A percentile compares a stretch with the other conserved stretches of the same genome.
phyloP scores from a whole-genome alignment of 1,139 yeast genomes.

The Arxiozyma slooffiae region DNA sequence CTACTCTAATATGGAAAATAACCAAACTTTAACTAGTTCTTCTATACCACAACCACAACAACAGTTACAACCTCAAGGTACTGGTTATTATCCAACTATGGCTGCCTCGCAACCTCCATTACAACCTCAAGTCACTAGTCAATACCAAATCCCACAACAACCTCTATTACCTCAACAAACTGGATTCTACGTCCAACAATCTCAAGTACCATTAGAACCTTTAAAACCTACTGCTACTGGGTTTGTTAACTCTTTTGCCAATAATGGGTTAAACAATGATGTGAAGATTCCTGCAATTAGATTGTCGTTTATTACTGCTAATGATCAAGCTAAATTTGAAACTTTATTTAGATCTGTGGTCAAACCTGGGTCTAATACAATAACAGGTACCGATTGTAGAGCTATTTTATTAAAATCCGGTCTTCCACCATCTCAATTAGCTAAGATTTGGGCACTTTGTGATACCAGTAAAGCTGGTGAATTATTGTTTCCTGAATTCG shows the following conservation, averaged over 20 bases:
- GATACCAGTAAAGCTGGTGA: slow-evolving; percentile 83
- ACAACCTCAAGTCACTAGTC: slow-evolving; percentile 16
- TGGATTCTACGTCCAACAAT: slow-evolving; percentile 30
- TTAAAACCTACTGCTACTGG: slow-evolving; percentile 33
- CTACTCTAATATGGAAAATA: slow-evolving; percentile 4
- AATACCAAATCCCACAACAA: slow-evolving; percentile 3
- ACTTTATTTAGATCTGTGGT: slow-evolving; percentile 70
- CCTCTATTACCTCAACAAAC: slow-evolving; percentile 30
- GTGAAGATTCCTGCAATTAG: slow-evolving; percentile 57
- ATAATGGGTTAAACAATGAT: slow-evolving; percentile 33
- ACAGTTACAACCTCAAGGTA: slow-evolving; percentile 11
- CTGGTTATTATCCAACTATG: slow-evolving; percentile 7
- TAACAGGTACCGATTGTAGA: slow-evolving; percentile 70
- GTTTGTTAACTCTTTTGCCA: slow-evolving; percentile 31
- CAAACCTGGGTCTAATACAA: slow-evolving; percentile 65
- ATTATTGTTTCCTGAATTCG: slow-evolving; percentile 87
- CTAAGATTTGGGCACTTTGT: slow-evolving; percentile 82
- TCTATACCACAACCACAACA: slow-evolving; percentile 7
- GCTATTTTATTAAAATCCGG: slow-evolving; percentile 74
- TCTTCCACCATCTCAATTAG: slow-evolving; percentile 62
- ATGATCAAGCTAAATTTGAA: slow-evolving; percentile 80
- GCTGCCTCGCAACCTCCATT: slow-evolving; percentile 11
- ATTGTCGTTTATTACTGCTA: slow-evolving; percentile 71
- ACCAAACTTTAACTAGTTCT: slow-evolving; percentile 5
- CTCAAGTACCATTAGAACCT: slow-evolving; percentile 28